Base-by-base conservation (phyloP, 768 basidiomycete species). In the Steccherinum ochraceum region DNA sequence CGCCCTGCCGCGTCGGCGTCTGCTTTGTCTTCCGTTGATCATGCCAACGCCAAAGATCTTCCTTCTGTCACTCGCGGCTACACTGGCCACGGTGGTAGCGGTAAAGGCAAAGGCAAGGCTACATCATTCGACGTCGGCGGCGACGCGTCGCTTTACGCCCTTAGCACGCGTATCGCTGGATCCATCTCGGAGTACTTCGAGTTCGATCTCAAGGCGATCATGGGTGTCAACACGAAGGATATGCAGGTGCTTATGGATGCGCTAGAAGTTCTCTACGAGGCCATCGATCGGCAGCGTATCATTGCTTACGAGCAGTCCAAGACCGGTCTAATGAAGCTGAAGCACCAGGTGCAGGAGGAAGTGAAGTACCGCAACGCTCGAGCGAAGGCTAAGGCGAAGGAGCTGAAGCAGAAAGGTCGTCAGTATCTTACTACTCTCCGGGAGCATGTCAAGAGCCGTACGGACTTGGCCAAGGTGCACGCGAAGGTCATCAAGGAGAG, bases 361-460 rank as follows among this genome's bases (percentile, higher is more conserved):
- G 45, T 69, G 20, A 55, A 58, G 11, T 55, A 59, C 5, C 62
- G 64, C 24, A 61, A 69, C 50, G 53, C 49, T 21, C 64, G 58
- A 4, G 66, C 66, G 19, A 60, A 60, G 42, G 46, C 45, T 51
- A 57, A 56, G 21, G 67, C 67, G 39, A 58, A 59, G 49, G 53
- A 57, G 52, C 54, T 69, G 20, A 59, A 61, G 12, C 59, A 57
- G 50, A 54, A 52, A n/a, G 67, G 66, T 25, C 60, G 58, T 57
- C 54, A 53, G 27, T 56, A 62, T 52, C 25, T 67, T 24, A 51
- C 60, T 11, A 57, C 59, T 21, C 48, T 67, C 3, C 40, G 59
- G 23, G 59, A 59, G 47, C 56, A 48, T n/a, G 55, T 67, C 21
- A 57, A 53, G 20, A 59, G 54, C 10, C 57, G 58, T 39, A 55